Base-by-base conservation (phyloP, 73 alveolate species). In the Paramecium sonneborni region DNA sequence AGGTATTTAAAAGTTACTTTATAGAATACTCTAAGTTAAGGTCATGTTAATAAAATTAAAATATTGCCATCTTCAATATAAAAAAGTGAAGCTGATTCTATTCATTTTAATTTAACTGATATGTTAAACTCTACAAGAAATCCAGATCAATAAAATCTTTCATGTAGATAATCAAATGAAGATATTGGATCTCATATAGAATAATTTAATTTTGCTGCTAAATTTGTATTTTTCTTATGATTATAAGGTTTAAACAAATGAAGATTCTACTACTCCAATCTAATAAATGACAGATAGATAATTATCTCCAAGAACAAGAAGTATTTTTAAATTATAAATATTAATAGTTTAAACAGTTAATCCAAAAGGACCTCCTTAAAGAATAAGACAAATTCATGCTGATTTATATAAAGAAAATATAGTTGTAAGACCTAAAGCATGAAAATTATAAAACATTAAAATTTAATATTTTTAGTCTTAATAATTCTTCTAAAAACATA, bases 41-140 rank as follows among this genome's bases (percentile, higher is more conserved):
- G 90, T 5, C 69, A 79, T 79, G 52, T 44, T 6, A 43, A 26
- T 5, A 79, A 79, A 79, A 79, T 79, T 5, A 79, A 79, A 79
- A 8, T 43, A 39, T 43, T 79, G 26, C 90, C 90, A 14, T 79
- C 69, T 1, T 79, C 90, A 24, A 21, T 79, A 12, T 46, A 79
- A 24, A 79, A 79, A 79, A 79, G 90, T 43, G 90, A 79, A 44
- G 48, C 90, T 20, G 90, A 79, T 44, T 79, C 90, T 24, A 79
- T 79, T 39, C 44, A 79, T 79, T 79, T 79, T 44, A 79, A 79
- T 79, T 23, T 79, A 62, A 44, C 69, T 11, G 90, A 79, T 44
- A 79, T 79, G 90, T 44, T 79, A 20, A 79, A 79, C 14, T 39
- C 90, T 8, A 79, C 90, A 10, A 8, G 90, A 28, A 72, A 72